Evolutionary conservation across 305 asterid genomes (phyloP).

Genomic region (Fraxinus xanthoxyloides): DNA sequence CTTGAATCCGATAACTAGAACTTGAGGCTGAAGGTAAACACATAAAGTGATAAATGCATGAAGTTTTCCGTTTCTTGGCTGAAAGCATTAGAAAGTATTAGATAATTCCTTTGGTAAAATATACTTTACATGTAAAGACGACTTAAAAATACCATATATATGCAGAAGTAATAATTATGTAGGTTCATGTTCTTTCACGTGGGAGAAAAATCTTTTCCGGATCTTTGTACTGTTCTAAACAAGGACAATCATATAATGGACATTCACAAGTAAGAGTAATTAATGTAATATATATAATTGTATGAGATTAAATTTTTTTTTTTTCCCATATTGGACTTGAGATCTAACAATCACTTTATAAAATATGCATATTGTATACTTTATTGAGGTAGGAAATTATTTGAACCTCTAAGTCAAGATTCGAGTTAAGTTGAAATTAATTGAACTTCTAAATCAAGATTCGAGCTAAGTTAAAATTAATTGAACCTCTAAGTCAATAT

Average conservation of each 20-base stretch:
- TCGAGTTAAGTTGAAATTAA: too few relatives aligned
- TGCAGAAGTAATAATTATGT: constrained; percentile 9
- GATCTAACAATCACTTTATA: background rate
- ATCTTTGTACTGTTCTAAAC: constrained; percentile 30
- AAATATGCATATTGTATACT: background rate
- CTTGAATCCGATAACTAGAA: background rate
- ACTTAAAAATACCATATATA: background rate
- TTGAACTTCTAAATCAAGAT: too few relatives aligned
- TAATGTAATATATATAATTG: background rate
- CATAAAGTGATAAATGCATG: background rate
- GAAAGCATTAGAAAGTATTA: background rate
- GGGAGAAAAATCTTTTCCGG: constrained; percentile 33
- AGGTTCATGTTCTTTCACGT: constrained; percentile 34
- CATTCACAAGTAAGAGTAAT: background rate
- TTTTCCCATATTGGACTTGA: background rate
- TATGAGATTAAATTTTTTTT: background rate
- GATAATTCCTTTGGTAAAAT: too few relatives aligned
- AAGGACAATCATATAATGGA: constrained; percentile 13
- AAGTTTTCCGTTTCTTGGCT: background rate
- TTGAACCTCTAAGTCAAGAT: too few relatives aligned
- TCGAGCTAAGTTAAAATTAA: too few relatives aligned
- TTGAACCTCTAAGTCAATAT: too few relatives aligned
- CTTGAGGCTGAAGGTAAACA: background rate
- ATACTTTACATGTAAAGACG: background rate
- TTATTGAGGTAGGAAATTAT: background rate